These are phyloP conservation scores for Saccharomyces kudriavzevii DNA, from an alignment of 805 yeast species.

Conservation along the genomic window DNA sequence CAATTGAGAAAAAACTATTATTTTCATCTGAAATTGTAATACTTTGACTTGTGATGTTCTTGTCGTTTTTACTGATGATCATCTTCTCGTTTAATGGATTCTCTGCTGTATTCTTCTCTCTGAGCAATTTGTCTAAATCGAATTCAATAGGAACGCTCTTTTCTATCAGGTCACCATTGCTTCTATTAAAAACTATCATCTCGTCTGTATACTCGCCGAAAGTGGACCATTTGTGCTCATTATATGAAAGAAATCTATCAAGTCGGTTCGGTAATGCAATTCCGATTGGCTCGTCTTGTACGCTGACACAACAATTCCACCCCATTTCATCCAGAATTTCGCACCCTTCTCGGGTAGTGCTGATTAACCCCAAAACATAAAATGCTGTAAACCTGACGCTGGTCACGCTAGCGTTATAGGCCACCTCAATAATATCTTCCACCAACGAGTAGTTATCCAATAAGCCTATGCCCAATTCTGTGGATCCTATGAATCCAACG, in stretches of 20 bases:
- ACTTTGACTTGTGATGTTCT: neutral
- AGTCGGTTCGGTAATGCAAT: constrained; percentile 35
- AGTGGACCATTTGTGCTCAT: constrained; percentile 16
- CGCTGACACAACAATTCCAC: constrained; percentile 53
- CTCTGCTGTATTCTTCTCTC: constrained; percentile 19
- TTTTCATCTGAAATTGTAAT: neutral
- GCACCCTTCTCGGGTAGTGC: constrained; percentile 67
- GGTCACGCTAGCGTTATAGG: constrained; percentile 41
- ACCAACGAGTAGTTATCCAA: constrained; percentile 46
- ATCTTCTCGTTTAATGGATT: constrained; percentile 15
- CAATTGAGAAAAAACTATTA: neutral
- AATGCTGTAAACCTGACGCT: constrained; percentile 71
- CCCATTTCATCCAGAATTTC: constrained; percentile 76
- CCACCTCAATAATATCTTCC: constrained; percentile 45
- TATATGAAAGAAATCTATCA: constrained; percentile 27
- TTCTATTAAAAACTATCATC: constrained; percentile 13
- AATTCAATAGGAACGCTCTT: constrained; percentile 12
- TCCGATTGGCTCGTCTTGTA: constrained; percentile 37
- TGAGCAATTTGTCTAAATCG: constrained; percentile 18
- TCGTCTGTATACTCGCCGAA: constrained; percentile 14
- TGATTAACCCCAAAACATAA: constrained; percentile 64
- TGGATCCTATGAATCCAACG: constrained; percentile 72
- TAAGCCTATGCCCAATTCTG: constrained; percentile 57
- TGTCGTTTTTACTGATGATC: neutral
- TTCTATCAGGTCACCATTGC: constrained; percentile 12